phyloP scores from a whole-genome alignment of 2,329 filamentous ascomycete species.

The Penicillium sp. region DNA sequence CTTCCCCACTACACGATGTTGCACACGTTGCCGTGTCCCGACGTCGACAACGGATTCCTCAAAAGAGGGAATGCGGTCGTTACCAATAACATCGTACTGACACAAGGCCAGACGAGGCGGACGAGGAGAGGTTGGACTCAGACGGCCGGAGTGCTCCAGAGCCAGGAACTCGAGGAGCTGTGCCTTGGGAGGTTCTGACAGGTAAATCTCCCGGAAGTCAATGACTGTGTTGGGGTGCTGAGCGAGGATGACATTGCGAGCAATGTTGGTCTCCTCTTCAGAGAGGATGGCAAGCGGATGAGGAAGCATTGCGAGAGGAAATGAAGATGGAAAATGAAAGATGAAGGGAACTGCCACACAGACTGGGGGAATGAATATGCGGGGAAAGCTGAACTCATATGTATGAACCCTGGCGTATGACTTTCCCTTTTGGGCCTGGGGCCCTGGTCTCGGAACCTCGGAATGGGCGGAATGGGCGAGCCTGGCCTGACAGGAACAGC shows the following conservation, averaged over 20 bases:
- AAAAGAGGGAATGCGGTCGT: constrained; percentile 46
- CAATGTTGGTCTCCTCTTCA: constrained; percentile 27
- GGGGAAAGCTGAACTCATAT: too few species aligned
- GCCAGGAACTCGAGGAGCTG: constrained; percentile 43
- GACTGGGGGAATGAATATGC: too few species aligned
- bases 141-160: constrained; percentile 40
- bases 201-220: constrained; percentile 44
- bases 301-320: too few species aligned
- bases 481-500: too few species aligned
- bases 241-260: constrained; percentile 27
- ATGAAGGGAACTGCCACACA: too few species aligned
- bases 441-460: too few species aligned
- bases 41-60: constrained; percentile 48
- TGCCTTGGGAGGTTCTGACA: constrained; percentile 45
- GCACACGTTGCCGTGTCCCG: constrained; percentile 34
- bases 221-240: constrained; percentile 26
- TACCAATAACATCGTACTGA: constrained; percentile 50
- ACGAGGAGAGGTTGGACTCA: constrained; percentile 34
- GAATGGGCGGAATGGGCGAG: too few species aligned
- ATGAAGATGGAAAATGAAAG: too few species aligned
- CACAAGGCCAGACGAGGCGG: constrained; percentile 46
- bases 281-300: constrained; percentile 32
- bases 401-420: too few species aligned
- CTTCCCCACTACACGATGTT: constrained; percentile 41
- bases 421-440: too few species aligned